Evolutionary conservation across 495 filamentous ascomycete species (phyloP), one percentile per base, ranked within the genome.

Genomic region (Evernia prunastri): DNA sequence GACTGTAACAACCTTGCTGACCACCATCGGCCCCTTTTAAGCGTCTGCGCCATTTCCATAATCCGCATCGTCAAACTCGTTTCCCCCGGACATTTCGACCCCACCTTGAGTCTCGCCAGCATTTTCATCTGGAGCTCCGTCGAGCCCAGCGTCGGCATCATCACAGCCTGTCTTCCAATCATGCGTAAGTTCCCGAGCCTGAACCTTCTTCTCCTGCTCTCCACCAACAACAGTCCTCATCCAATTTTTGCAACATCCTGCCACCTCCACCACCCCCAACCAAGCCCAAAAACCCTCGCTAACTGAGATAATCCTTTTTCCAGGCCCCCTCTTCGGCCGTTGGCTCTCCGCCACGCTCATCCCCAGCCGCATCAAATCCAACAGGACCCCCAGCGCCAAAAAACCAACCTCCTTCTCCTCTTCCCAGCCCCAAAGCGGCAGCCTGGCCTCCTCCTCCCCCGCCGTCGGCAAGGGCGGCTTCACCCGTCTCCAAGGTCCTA

Each of bases 91-190:
- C n/a, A 51, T 56, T 68, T 39, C 25, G 69, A 72, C 33, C 60
- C 60, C 0, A 71, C 71, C 68, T 75, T 76, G 61, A 63, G 59
- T 17, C 68, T 76, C 0, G 66, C 63, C 10, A 65, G 71, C 7
- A 72, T 78, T 4, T n/a, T 56, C 51, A 70, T 77, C 53, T 83
- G 79, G 79, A 75, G 70, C 57, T 69, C 71, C 15, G 68, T 79
- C 63, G 79, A 83, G 66, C 72, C 70, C 64, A 77, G 74, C 63
- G 70, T 76, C 13, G 78, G 77, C 40, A 72, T 81, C 13, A 69
- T 79, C 18, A 79, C 77, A 59, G 78, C 78, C 29, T 80, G 76
- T 56, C 68, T 78, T 0, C 77, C 76, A 9, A 71, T 68, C 35
- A 60, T 73, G 64, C 47, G 64, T 66, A 66, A 47, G 59, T 43